A percentile compares a stretch with the other conserved stretches of the same genome.
Conservation (phyloP, 2,329 filamentous ascomycete genomes). For the Cryphonectria nitschkei region DNA sequence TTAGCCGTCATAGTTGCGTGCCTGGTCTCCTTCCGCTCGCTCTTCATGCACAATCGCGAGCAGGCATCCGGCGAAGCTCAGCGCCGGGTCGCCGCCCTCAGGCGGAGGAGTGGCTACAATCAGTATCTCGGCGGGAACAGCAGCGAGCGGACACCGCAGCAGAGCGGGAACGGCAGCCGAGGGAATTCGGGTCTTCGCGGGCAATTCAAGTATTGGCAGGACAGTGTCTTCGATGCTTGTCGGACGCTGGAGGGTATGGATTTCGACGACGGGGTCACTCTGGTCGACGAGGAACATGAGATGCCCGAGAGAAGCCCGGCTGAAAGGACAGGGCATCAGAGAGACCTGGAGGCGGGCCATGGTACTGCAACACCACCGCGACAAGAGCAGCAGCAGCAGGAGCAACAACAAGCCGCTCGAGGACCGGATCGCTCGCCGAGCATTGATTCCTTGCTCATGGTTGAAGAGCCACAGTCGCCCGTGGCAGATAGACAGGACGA, state of each 20-base stretch:
- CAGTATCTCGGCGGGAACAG: slow-evolving; percentile 15
- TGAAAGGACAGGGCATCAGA: not conserved
- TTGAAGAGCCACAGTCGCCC: slow-evolving; percentile 1
- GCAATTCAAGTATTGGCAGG: slow-evolving; percentile 21
- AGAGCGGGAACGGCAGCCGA: slow-evolving; percentile 15
- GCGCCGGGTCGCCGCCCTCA: slow-evolving; percentile 13
- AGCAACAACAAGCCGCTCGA: slow-evolving; percentile 5
- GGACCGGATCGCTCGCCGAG: slow-evolving; percentile 7
- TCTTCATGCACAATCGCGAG: slow-evolving; percentile 25
- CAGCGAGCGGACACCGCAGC: slow-evolving; percentile 10
- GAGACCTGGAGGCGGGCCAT: slow-evolving; percentile 9
- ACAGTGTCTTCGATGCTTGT: slow-evolving; percentile 27
- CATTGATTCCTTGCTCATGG: slow-evolving; percentile 13
- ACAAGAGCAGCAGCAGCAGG: slow-evolving; percentile 27
- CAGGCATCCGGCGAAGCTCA: slow-evolving; percentile 14
- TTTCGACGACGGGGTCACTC: slow-evolving; percentile 22
- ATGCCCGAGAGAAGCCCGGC: slow-evolving; percentile 4
- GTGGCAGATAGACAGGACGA: not conserved
- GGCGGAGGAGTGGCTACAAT: slow-evolving; percentile 21
- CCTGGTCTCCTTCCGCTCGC: slow-evolving; percentile 29
- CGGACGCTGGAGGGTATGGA: slow-evolving; percentile 25
- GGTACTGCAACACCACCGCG: slow-evolving; percentile 10
- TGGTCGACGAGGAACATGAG: slow-evolving; percentile 22
- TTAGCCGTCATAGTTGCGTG: slow-evolving; percentile 27
- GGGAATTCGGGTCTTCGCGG: slow-evolving; percentile 13